Base-by-base conservation (phyloP, 2,329 filamentous ascomycete genomes). In the Talaromyces sp. region DNA sequence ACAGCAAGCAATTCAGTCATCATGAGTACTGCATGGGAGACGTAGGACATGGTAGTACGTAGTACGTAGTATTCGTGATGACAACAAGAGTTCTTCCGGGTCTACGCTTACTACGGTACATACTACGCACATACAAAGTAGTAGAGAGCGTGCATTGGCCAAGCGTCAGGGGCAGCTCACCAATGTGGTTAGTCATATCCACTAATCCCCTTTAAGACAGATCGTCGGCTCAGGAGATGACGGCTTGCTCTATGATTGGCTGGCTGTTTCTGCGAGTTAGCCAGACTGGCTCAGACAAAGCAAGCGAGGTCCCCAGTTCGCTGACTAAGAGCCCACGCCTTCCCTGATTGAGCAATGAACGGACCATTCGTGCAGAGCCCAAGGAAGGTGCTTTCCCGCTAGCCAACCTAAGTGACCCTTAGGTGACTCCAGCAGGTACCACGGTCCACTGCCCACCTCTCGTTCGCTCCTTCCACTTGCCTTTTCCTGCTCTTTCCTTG, bases 331-430 rank as follows among this genome's bases (percentile, higher is more conserved):
- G 6, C 5, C n/a, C 1, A n/a, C 52, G 14, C 52, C 31, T 55
- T 8, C 31, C 25, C 25, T 50, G 46, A 31, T 50, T 50, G 25
- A 25, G 46, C 14, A 14, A 16, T 6, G 46, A 31, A 50, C 46
- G 25, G 46, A 50, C 46, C 28, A n/a, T 50, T 9, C 46, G 23
- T 31, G 46, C 46, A 50, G 33, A n/a, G 21, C 12, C 23, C 40
- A 39, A 35, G 54, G 33, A 56, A 56, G 35, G 54, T 40, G 5
- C 54, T 42, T 42, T 25, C 54, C 54, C 37, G 33, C 54, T 42
- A 40, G 11, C n/a, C 14, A 9, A 18, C n/a, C 9, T 37, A 21
- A 28, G 46, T 31, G 46, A 28, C 18, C 21, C 14, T 50, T 50
- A 14, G 25, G 18, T 44, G 42, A 44, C 39, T 28, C 25, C 6